Conservation (phyloP, 306 rosid species). For the Pyrus bretschneideri region DNA sequence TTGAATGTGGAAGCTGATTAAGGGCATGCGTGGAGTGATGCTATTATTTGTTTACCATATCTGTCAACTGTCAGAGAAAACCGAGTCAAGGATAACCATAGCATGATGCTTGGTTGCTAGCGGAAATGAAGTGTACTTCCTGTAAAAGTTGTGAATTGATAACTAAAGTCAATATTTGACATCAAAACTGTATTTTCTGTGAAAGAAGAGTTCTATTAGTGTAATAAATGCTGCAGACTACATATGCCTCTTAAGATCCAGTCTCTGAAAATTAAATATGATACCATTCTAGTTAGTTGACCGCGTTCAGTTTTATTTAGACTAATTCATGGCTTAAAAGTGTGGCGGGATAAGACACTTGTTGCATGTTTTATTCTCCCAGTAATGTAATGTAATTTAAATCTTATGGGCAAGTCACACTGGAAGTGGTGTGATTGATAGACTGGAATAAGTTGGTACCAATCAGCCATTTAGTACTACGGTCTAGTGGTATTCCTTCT, state of each 20-base stretch:
- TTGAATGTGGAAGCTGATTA: not conserved
- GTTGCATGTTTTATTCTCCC: not conserved
- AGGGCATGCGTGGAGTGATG: not conserved
- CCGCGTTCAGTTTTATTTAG: too few relatives aligned
- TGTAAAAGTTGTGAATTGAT: not conserved
- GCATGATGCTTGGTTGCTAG: not conserved
- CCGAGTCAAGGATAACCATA: not conserved
- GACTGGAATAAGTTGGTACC: not conserved
- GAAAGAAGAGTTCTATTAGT: not conserved
- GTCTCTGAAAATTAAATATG: not conserved
- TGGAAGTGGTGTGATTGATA: not conserved
- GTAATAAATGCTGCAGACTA: not conserved
- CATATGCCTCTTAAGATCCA: not conserved
- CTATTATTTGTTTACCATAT: not conserved
- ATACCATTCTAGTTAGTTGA: too few relatives aligned
- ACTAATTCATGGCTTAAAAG: not conserved
- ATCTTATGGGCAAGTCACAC: not conserved
- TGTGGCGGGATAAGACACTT: not conserved
- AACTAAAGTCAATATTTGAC: not conserved
- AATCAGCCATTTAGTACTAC: not conserved
- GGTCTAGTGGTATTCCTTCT: too few relatives aligned
- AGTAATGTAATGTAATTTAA: not conserved
- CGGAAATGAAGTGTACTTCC: not conserved
- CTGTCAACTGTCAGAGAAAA: not conserved
- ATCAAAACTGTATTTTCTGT: not conserved